Percentiles rank a stretch among this genome's conserved stretches.
Evolutionary conservation across 2,329 filamentous ascomycete genomes (phyloP).

Genomic region (Gyromitra esculenta): DNA sequence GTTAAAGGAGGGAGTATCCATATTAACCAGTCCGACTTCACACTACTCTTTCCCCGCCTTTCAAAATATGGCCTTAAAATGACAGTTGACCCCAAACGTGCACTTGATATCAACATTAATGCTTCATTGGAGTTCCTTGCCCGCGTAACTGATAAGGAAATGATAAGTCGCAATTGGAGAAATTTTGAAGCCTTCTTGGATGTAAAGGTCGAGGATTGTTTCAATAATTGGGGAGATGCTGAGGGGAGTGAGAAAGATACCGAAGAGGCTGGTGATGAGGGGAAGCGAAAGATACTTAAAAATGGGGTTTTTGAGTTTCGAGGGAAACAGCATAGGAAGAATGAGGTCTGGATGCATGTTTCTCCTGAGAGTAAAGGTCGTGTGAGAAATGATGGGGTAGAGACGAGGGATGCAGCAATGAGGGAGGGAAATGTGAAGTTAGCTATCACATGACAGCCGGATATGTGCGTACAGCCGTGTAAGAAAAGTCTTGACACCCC

Average conservation of each 20-base stretch:
- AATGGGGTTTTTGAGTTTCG: slow-evolving; percentile 2
- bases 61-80: slow-evolving; percentile 31
- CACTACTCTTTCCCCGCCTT: slow-evolving; percentile 15
- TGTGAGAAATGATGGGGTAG: slow-evolving; percentile 26
- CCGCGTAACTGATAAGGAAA: slow-evolving; percentile 26
- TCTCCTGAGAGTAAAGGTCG: slow-evolving; percentile 30
- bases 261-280: too few relatives aligned
- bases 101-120: slow-evolving; percentile 31
- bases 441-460: slow-evolving; percentile 7
- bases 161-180: slow-evolving; percentile 28
- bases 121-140: slow-evolving; percentile 29
- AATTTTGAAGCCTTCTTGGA: slow-evolving; percentile 31
- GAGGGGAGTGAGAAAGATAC: neutral
- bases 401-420: slow-evolving; percentile 32
- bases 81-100: slow-evolving; percentile 31
- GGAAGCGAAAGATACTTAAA: neutral
- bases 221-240: slow-evolving; percentile 11
- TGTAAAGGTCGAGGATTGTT: slow-evolving; percentile 24
- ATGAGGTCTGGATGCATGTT: slow-evolving; percentile 38
- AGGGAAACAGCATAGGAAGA: slow-evolving; percentile 11
- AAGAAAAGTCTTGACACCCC: neutral
- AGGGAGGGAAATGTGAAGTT: slow-evolving; percentile 27
- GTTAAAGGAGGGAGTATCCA: slow-evolving; percentile 28
- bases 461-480: neutral
- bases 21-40: slow-evolving; percentile 27